These are phyloP conservation scores for Cyclaneusma minus DNA, from an alignment of 2,329 filamentous ascomycete species.

Conservation along the genomic window DNA sequence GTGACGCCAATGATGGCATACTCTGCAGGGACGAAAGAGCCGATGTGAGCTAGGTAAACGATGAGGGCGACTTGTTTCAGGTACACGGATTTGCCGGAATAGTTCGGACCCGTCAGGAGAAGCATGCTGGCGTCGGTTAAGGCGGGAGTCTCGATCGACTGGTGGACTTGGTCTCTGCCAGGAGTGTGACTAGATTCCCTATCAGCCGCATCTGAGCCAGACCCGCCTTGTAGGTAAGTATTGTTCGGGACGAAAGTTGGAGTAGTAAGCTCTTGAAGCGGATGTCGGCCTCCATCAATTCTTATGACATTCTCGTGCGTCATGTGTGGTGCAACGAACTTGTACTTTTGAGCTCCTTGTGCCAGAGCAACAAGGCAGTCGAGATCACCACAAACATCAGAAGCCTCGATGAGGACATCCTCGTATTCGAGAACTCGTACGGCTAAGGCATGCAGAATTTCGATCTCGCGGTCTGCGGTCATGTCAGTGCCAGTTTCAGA, in stretches of 20 bases:
- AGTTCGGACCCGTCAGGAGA: constrained; percentile 83
- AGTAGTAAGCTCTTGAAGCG: constrained; percentile 73
- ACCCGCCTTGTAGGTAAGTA: constrained; percentile 51
- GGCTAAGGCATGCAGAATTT: constrained; percentile 67
- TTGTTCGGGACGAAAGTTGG: constrained; percentile 73
- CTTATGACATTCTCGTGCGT: constrained; percentile 53
- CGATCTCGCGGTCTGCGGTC: constrained; percentile 65
- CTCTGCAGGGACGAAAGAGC: constrained; percentile 78
- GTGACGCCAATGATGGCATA: constrained; percentile 68
- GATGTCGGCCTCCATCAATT: constrained; percentile 69
- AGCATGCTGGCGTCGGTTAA: constrained; percentile 46
- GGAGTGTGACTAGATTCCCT: constrained; percentile 6
- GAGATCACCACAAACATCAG: constrained; percentile 71
- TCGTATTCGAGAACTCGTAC: constrained; percentile 56
- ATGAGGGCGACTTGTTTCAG: constrained; percentile 86
- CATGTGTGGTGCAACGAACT: constrained; percentile 54
- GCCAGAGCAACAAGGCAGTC: constrained; percentile 75
- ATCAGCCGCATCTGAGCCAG: constrained; percentile 16
- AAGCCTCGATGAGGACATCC: constrained; percentile 48
- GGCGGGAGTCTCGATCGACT: constrained; percentile 4
- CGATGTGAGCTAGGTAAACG: constrained; percentile 82
- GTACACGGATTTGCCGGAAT: constrained; percentile 92
- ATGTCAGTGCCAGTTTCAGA: constrained; percentile 5
- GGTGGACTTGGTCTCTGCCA: not conserved
- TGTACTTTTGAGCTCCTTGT: constrained; percentile 59